These are phyloP conservation scores for Botrytis squamosa DNA, from an alignment of 2,329 filamentous ascomycete genomes.

Conservation along the genomic window DNA sequence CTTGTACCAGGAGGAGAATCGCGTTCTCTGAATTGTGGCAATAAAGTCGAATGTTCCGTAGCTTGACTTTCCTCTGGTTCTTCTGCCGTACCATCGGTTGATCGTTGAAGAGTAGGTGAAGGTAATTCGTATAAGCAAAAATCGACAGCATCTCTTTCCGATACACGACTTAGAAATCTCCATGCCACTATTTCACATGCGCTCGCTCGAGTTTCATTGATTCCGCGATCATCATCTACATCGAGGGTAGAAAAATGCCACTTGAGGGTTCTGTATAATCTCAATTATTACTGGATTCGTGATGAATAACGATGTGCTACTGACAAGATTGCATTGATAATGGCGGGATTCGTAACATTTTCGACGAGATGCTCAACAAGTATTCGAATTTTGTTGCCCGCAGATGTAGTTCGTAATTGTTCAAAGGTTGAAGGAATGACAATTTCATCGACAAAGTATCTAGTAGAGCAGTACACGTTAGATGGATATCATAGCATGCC, in stretches of 20 bases:
- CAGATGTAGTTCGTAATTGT: conserved; percentile 65
- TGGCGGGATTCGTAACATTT: conserved; percentile 64
- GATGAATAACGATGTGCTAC: conserved; percentile 38
- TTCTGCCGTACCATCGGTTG: conserved; percentile 13
- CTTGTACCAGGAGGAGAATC: conserved; percentile 24
- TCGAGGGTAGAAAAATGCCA: conserved; percentile 69
- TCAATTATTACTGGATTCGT: background rate
- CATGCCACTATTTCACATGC: conserved; percentile 81
- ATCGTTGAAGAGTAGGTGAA: conserved; percentile 8
- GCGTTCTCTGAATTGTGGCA: conserved; percentile 35
- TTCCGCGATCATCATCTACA: conserved; percentile 51
- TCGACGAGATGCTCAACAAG: conserved; percentile 64
- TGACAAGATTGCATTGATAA: conserved; percentile 72
- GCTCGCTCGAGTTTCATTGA: conserved; percentile 67
- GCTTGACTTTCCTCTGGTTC: conserved; percentile 23
- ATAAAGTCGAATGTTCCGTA: conserved; percentile 33
- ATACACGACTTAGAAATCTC: conserved; percentile 70
- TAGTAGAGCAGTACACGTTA: conserved; percentile 39
- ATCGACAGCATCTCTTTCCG: conserved; percentile 71
- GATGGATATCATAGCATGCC: background rate
- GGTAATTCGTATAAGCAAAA: conserved; percentile 74
- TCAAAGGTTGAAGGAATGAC: conserved; percentile 69
- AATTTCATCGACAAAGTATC: conserved; percentile 62
- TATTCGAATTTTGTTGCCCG: conserved; percentile 55
- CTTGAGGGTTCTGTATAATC: conserved; percentile 61